A percentile compares a stretch with the other conserved stretches of the same genome.
Conservation (phyloP, 164 flowering plant species). For the Stephania japonica region DNA sequence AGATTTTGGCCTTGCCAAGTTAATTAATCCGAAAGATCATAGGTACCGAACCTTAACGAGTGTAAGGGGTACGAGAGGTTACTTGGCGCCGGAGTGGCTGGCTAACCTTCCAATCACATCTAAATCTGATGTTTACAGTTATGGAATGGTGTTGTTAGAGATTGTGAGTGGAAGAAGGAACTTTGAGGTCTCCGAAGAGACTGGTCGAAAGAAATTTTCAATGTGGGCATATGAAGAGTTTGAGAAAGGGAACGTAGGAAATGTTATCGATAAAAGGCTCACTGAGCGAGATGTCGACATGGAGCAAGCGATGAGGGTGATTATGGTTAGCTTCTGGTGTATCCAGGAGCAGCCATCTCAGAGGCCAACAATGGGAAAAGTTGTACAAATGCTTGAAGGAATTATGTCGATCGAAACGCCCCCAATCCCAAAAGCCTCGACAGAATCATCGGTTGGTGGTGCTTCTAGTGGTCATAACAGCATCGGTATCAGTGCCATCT, state of each 20-base stretch:
- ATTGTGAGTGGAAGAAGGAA: constrained; percentile 25
- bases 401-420: constrained; percentile 24
- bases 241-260: constrained; percentile 16
- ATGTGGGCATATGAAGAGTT: constrained; percentile 26
- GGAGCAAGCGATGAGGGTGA: constrained; percentile 22
- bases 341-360: constrained; percentile 37
- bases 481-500: constrained; percentile 15
- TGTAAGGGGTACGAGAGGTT: constrained; percentile 25
- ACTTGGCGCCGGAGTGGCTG: constrained; percentile 25
- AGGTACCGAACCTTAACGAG: constrained; percentile 19
- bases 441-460: constrained; percentile 22
- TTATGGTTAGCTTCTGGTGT: constrained; percentile 37
- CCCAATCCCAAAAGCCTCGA: constrained; percentile 26
- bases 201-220: constrained; percentile 16
- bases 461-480: constrained; percentile 20
- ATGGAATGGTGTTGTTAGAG: constrained; percentile 24
- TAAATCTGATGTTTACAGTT: constrained; percentile 23
- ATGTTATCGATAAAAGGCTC: constrained; percentile 27
- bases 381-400: constrained; percentile 40
- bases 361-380: constrained; percentile 35
- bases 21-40: constrained; percentile 21
- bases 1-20: constrained; percentile 25
- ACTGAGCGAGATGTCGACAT: constrained; percentile 21
- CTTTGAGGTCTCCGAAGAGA: constrained; percentile 17
- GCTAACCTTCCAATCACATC: constrained; percentile 25